Conservation (phyloP, 768 basidiomycete species). For the Xerocomellus chrysenteron region DNA sequence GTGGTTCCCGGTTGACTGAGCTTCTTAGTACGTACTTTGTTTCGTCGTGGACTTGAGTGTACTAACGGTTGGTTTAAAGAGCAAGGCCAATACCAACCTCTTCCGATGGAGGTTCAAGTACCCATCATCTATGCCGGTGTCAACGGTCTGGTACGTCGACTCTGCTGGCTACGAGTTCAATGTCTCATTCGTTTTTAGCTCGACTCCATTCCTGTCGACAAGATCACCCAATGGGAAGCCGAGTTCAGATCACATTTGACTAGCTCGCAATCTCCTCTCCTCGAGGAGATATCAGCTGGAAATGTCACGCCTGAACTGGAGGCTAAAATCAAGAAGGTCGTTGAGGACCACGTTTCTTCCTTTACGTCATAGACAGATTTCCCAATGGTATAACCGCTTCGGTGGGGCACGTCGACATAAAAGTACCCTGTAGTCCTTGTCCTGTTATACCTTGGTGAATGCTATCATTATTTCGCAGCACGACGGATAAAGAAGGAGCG, state of each 20-base stretch:
- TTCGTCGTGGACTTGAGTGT: not conserved
- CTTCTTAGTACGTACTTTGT: constrained; percentile 63
- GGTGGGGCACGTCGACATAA: constrained; percentile 21
- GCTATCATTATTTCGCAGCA: constrained; percentile 29
- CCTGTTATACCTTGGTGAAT: constrained; percentile 28
- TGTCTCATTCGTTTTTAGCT: constrained; percentile 47
- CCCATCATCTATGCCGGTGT: constrained; percentile 99
- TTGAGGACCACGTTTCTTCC: constrained; percentile 83
- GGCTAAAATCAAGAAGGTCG: constrained; percentile 91
- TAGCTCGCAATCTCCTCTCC: constrained; percentile 68
- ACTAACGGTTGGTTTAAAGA: constrained; percentile 46
- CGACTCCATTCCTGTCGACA: constrained; percentile 91
- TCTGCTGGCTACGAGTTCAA: not conserved
- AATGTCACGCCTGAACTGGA: constrained; percentile 88
- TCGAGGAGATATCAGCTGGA: constrained; percentile 83
- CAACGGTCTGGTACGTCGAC: constrained; percentile 82
- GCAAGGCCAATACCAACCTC: constrained; percentile 97
- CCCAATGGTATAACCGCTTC: constrained; percentile 9
- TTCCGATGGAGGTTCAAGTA: constrained; percentile 94
- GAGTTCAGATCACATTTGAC: constrained; percentile 89
- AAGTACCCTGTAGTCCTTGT: constrained; percentile 23
- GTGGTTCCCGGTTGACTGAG: constrained; percentile 98
- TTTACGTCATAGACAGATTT: constrained; percentile 57
- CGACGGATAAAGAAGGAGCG: not conserved
- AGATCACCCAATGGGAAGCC: constrained; percentile 91